Percentiles rank a stretch among this genome's conserved stretches.
Conservation (phyloP, 1,139 yeast species). For the Kazachstania sp. region DNA sequence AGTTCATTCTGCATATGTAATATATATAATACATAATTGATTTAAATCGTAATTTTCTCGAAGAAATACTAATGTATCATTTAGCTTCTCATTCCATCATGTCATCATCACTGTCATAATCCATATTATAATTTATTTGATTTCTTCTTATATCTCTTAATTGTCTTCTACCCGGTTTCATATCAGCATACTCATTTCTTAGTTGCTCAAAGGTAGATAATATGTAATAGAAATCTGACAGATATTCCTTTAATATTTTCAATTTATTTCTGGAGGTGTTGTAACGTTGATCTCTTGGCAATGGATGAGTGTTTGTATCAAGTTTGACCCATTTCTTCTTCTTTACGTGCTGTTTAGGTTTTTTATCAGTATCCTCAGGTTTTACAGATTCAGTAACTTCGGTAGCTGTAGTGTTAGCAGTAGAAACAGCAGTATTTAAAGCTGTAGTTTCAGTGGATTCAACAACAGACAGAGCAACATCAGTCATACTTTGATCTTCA, state of each 20-base stretch:
- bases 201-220: conserved; percentile 23
- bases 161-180: conserved; percentile 27
- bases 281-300: conserved; percentile 28
- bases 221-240: conserved; percentile 19
- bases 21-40: neutral
- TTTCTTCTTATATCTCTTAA: conserved; percentile 27
- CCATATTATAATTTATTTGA: conserved; percentile 18
- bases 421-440: neutral
- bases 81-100: conserved; percentile 12
- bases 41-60: neutral
- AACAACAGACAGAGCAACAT: neutral
- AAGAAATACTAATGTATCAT: neutral
- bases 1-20: no score
- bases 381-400: neutral
- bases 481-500: neutral
- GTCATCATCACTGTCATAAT: conserved; percentile 17
- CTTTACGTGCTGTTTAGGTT: neutral
- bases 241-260: conserved; percentile 17
- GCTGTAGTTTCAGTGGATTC: neutral
- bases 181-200: conserved; percentile 22
- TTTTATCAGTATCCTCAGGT: conserved; percentile 2
- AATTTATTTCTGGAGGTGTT: conserved; percentile 26
- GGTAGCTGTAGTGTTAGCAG: neutral
- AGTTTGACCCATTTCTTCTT: conserved; percentile 6
- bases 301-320: conserved; percentile 22